These are phyloP conservation scores for Bruguiera gymnorhiza DNA, from an alignment of 345 rosid genomes.

Conservation along the genomic window DNA sequence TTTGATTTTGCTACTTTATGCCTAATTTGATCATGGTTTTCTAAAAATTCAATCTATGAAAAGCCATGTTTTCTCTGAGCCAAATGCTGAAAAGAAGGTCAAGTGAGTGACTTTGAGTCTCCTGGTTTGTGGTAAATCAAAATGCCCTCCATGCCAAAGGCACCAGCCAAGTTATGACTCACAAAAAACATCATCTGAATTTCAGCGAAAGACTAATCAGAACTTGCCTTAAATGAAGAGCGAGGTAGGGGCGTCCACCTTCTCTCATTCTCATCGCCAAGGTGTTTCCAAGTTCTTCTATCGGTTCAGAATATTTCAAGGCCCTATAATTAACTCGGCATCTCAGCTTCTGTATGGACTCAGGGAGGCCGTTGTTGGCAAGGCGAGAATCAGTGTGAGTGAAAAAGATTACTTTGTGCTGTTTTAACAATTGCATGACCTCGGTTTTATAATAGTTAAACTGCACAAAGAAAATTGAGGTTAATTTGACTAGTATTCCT, in stretches of 20 bases:
- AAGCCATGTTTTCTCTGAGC: too few species aligned
- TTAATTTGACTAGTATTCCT: slow-evolving; percentile 1
- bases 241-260: slow-evolving; percentile 73
- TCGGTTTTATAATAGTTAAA: slow-evolving; percentile 73
- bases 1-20: too few species aligned
- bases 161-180: too few species aligned
- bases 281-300: slow-evolving; percentile 72
- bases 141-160: too few species aligned
- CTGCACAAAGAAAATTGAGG: slow-evolving; percentile 40
- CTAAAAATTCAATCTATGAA: too few species aligned
- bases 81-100: not conserved
- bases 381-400: slow-evolving; percentile 91
- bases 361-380: slow-evolving; percentile 72
- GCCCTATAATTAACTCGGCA: slow-evolving; percentile 87
- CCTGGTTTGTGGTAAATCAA: not conserved
- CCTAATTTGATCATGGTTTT: too few species aligned
- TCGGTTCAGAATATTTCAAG: slow-evolving; percentile 69
- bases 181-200: not conserved
- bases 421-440: slow-evolving; percentile 71
- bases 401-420: slow-evolving; percentile 77
- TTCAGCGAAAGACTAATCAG: not conserved
- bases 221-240: slow-evolving; percentile 86
- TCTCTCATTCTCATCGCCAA: slow-evolving; percentile 77
- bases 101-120: not conserved
- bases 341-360: slow-evolving; percentile 73